Percentiles rank a stretch among this genome's conserved stretches.
phyloP scores from a whole-genome alignment of 1,284 basidiomycete genomes.

The Ceratobasidium sp. region DNA sequence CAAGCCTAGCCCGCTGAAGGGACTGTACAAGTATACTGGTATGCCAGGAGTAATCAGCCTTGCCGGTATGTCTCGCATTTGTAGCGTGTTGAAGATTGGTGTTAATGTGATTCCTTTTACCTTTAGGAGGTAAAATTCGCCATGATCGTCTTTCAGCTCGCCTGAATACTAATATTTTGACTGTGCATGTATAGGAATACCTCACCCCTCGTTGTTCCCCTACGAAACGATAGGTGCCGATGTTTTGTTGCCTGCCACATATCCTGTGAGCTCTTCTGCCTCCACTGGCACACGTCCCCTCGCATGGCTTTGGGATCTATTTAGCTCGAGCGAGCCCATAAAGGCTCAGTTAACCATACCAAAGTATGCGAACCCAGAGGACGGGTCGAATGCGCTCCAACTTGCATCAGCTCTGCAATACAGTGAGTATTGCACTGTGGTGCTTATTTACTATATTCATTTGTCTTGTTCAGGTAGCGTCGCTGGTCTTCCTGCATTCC shows the following conservation, averaged over 20 bases:
- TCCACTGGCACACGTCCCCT: constrained; percentile 58
- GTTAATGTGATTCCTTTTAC: not conserved
- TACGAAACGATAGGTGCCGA: constrained; percentile 69
- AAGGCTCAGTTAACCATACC: constrained; percentile 68
- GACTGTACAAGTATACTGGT: constrained; percentile 68
- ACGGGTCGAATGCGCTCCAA: constrained; percentile 64
- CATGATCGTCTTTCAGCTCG: no score
- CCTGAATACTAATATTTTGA: not conserved
- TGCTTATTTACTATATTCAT: not conserved
- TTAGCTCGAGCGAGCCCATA: constrained; percentile 66
- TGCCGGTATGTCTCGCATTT: constrained; percentile 10
- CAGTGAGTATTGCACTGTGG: constrained; percentile 54
- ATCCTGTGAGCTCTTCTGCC: constrained; percentile 53
- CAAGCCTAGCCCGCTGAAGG: constrained; percentile 72
- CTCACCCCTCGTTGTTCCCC: constrained; percentile 73
- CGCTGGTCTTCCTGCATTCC: constrained; percentile 67
- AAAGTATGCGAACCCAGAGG: constrained; percentile 65
- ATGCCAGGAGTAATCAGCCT: constrained; percentile 64
- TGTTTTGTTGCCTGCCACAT: constrained; percentile 59
- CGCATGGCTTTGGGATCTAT: constrained; percentile 77
- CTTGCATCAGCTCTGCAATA: constrained; percentile 82
- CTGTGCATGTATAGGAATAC: constrained; percentile 60
- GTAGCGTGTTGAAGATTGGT: not conserved
- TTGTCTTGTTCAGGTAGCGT: constrained; percentile 59
- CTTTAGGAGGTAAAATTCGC: not conserved